A percentile compares a stretch with the other conserved stretches of the same genome.
Evolutionary conservation across 2,329 filamentous ascomycete species (phyloP).

Genomic region (Cladophialophora immunda): DNA sequence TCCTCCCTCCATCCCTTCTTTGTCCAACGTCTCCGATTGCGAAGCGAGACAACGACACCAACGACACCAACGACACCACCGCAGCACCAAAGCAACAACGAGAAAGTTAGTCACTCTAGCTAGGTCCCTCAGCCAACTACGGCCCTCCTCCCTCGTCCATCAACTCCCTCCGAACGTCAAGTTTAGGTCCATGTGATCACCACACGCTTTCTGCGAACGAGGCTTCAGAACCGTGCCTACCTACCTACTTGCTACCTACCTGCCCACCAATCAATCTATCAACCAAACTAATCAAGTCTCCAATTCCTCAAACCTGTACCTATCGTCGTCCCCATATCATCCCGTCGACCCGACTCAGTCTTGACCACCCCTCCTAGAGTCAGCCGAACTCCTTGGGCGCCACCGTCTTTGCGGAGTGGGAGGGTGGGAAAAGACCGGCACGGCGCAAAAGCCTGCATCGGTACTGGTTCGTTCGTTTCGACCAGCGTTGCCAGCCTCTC

Average conservation of each 20-base stretch:
- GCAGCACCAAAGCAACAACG: not conserved
- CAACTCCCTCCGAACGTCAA: not conserved
- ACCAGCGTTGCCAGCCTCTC: not conserved
- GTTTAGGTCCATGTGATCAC: not conserved
- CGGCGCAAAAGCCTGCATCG: not conserved
- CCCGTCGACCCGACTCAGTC: not conserved
- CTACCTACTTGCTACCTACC: not conserved
- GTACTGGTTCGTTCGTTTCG: not conserved
- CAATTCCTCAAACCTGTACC: not conserved
- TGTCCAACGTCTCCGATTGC: not conserved
- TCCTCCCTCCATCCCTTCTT: not conserved
- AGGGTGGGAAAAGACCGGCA: conserved; percentile 1
- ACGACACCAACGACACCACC: not conserved
- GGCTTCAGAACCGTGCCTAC: conserved; percentile 5
- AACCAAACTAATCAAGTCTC: not conserved
- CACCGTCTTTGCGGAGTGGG: not conserved
- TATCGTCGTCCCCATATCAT: not conserved
- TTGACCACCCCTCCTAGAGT: not conserved
- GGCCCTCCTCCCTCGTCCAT: not conserved
- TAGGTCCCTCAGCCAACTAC: not conserved
- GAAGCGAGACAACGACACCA: not conserved
- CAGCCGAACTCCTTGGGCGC: not conserved
- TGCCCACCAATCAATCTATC: not conserved
- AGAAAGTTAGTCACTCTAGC: not conserved
- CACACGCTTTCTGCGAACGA: not conserved